A percentile compares a stretch with the other conserved stretches of the same genome.
These are phyloP conservation scores for Daldinia eschscholtzii DNA, from an alignment of 2,329 filamentous ascomycete species.

Conservation along the genomic window DNA sequence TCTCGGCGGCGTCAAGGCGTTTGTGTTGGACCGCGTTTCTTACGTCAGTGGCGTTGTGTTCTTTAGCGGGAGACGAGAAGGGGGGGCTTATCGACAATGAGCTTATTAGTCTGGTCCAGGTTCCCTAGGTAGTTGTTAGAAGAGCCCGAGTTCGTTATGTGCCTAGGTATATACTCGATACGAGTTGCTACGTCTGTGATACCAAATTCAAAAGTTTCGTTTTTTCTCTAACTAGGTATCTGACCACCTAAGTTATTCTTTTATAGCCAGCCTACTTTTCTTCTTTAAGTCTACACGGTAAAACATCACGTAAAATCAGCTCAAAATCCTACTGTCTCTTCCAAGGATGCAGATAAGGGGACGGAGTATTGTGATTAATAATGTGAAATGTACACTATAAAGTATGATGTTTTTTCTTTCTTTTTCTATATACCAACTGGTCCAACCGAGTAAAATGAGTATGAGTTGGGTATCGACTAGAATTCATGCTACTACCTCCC, in stretches of 20 bases:
- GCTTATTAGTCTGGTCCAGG: slow-evolving; percentile 1
- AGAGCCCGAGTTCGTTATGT: not conserved
- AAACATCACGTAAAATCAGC: not conserved
- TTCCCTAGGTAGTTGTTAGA: slow-evolving; percentile 6
- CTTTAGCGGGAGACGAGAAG: slow-evolving; percentile 3
- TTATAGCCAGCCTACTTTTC: too few relatives aligned
- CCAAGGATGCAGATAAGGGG: not conserved
- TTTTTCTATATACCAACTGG: slow-evolving; percentile 2
- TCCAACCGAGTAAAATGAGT: slow-evolving; percentile 13
- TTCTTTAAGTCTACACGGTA: not conserved
- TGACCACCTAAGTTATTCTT: not conserved
- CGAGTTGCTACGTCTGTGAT: slow-evolving; percentile 29
- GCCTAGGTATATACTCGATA: not conserved
- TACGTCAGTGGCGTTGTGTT: not conserved
- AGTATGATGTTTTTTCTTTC: not conserved
- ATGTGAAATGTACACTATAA: not conserved
- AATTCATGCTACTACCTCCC: slow-evolving; percentile 9
- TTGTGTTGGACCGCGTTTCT: not conserved
- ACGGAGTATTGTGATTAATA: not conserved
- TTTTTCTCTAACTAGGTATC: slow-evolving; percentile 16
- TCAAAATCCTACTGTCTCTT: not conserved
- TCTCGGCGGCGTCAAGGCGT: not conserved
- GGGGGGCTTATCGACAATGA: not conserved
- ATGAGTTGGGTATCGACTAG: slow-evolving; percentile 39
- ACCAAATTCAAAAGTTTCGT: slow-evolving; percentile 33